Percentiles rank a stretch among this genome's conserved stretches.
phyloP scores from a whole-genome alignment of 2,329 filamentous ascomycete species.

The Colletotrichum plurivorum region DNA sequence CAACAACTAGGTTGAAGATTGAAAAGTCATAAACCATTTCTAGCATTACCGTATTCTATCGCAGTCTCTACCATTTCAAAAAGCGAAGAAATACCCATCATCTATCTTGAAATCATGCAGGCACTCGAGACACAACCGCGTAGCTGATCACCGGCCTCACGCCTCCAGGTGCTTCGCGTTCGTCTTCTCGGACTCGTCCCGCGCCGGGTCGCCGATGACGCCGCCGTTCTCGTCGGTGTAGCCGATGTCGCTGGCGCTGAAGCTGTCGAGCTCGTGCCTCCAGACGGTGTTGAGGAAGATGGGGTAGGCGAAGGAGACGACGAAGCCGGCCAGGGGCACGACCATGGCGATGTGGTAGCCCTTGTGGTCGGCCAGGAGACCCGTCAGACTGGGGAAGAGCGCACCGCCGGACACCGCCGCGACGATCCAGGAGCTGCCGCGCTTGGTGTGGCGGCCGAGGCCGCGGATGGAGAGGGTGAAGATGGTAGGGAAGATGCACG shows the following conservation, averaged over 20 bases:
- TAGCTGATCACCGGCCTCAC: neutral
- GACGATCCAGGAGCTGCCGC: constrained; percentile 57
- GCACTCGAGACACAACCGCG: constrained; percentile 7
- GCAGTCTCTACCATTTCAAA: neutral
- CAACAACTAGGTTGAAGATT: neutral
- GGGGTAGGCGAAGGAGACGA: constrained; percentile 69
- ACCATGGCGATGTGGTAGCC: constrained; percentile 67
- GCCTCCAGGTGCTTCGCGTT: constrained; percentile 33
- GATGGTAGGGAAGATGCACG: constrained; percentile 72
- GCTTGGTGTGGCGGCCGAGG: constrained; percentile 69
- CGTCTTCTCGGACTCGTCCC: constrained; percentile 29
- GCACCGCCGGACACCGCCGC: constrained; percentile 25
- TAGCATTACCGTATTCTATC: neutral
- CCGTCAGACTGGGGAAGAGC: constrained; percentile 27
- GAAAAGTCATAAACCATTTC: constrained; percentile 6
- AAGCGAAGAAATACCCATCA: neutral
- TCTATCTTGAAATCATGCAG: neutral
- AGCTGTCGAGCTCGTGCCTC: constrained; percentile 36
- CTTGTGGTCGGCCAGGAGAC: constrained; percentile 26
- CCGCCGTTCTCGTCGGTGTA: constrained; percentile 29
- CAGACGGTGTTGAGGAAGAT: constrained; percentile 67
- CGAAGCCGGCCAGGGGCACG: constrained; percentile 74
- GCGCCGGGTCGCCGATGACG: constrained; percentile 27
- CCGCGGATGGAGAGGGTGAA: constrained; percentile 69
- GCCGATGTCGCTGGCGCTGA: constrained; percentile 36